These are phyloP conservation scores for Neonectria coccinea DNA, from an alignment of 2,329 filamentous ascomycete species.

Conservation along the genomic window DNA sequence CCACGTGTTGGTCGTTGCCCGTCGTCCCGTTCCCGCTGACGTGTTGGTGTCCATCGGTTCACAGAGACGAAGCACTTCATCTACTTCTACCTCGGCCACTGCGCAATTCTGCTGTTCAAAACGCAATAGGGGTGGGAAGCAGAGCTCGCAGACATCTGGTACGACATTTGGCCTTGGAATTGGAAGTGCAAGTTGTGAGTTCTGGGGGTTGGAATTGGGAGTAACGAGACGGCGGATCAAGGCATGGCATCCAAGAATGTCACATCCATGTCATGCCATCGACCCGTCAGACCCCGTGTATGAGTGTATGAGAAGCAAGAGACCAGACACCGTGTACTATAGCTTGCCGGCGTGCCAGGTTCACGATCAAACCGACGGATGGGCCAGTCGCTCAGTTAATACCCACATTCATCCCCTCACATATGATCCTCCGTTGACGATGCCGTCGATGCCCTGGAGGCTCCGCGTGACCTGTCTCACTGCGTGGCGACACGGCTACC, in stretches of 20 bases:
- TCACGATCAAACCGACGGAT: slow-evolving; percentile 26
- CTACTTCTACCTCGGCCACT: slow-evolving; percentile 99
- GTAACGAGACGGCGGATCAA: slow-evolving; percentile 30
- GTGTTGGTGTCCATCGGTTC: neutral
- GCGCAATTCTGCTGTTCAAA: slow-evolving; percentile 98
- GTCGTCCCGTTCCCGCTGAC: slow-evolving; percentile 27
- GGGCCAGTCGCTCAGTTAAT: slow-evolving; percentile 26
- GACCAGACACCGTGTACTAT: slow-evolving; percentile 26
- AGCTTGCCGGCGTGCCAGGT: slow-evolving; percentile 28
- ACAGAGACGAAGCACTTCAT: slow-evolving; percentile 99
- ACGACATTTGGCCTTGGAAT: slow-evolving; percentile 40
- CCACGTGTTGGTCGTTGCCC: slow-evolving; percentile 2
- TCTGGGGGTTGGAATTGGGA: slow-evolving; percentile 34
- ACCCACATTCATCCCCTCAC: slow-evolving; percentile 17
- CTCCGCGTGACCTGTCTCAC: neutral
- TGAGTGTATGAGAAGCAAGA: slow-evolving; percentile 16
- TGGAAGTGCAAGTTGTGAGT: slow-evolving; percentile 47
- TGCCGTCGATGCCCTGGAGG: neutral
- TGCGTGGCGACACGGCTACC: neutral
- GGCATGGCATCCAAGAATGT: slow-evolving; percentile 35
- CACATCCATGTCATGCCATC: slow-evolving; percentile 27
- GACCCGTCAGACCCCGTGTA: slow-evolving; percentile 19
- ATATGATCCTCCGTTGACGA: neutral
- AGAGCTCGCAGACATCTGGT: slow-evolving; percentile 40
- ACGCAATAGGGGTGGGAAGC: slow-evolving; percentile 76